Evolutionary conservation across 192 early-diverging fungal genomes (phyloP).

Genomic region (Gorgonomyces haynaldii): DNA sequence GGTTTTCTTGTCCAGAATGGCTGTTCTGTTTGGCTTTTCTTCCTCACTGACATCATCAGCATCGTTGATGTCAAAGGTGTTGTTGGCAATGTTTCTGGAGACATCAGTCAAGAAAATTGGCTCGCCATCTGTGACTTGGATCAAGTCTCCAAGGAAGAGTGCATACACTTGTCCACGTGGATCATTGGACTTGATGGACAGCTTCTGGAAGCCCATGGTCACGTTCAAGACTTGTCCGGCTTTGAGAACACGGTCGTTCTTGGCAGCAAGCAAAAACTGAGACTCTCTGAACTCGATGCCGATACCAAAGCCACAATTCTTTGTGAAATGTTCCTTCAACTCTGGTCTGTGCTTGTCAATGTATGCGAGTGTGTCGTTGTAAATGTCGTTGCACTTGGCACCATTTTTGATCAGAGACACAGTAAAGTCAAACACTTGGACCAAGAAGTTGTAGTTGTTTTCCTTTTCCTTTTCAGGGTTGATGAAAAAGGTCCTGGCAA

Average conservation of each 20-base stretch:
- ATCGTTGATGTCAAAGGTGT: conserved; percentile 1
- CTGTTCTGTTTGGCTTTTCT: conserved; percentile 5
- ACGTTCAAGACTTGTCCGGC: conserved; percentile 79
- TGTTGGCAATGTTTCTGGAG: conserved; percentile 29
- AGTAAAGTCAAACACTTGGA: conserved; percentile 70
- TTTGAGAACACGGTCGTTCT: conserved; percentile 54
- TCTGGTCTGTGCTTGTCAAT: conserved; percentile 75
- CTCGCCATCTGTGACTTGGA: conserved; percentile 53
- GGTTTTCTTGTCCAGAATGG: conserved; percentile 23
- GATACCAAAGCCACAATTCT: conserved; percentile 78
- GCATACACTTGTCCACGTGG: conserved; percentile 60
- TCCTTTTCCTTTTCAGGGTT: conserved; percentile 83
- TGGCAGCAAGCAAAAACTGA: conserved; percentile 61
- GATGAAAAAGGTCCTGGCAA: conserved; percentile 87
- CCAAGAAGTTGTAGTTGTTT: conserved; percentile 84
- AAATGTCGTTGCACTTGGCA: conserved; percentile 63
- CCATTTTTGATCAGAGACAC: conserved; percentile 61
- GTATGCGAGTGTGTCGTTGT: conserved; percentile 52
- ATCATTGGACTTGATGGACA: conserved; percentile 65
- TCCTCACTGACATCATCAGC: conserved; percentile 28
- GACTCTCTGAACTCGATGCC: conserved; percentile 92
- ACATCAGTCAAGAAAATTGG: conserved; percentile 52
- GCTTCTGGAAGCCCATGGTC: conserved; percentile 72
- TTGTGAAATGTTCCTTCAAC: conserved; percentile 72
- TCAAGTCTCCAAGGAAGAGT: conserved; percentile 63